A percentile compares a stretch with the other conserved stretches of the same genome.
These are phyloP conservation scores for Collariella sp. DNA, from an alignment of 495 filamentous ascomycete genomes.

Conservation along the genomic window DNA sequence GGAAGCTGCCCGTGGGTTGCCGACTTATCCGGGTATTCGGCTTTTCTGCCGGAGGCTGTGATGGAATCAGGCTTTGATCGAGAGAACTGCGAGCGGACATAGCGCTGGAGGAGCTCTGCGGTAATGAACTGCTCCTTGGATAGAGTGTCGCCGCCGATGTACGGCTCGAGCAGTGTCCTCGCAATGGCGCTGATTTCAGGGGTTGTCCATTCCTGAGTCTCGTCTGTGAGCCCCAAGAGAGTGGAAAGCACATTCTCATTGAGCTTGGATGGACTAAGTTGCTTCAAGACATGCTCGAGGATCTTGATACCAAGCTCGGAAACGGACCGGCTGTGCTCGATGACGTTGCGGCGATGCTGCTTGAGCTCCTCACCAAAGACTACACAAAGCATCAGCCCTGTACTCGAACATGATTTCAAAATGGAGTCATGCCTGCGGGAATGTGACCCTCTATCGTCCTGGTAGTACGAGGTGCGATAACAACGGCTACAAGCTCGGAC, in stretches of 20 bases:
- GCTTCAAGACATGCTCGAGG: conserved; percentile 10
- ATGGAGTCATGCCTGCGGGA: conserved; percentile 3
- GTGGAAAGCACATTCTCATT: conserved; percentile 21
- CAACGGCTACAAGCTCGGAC: background rate
- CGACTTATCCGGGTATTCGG: conserved; percentile 37
- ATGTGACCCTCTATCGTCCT: background rate
- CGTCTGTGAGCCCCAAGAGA: conserved; percentile 40
- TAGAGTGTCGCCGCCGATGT: conserved; percentile 18
- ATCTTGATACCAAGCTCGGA: conserved; percentile 6
- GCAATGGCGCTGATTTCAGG: conserved; percentile 25
- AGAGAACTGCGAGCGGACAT: conserved; percentile 64
- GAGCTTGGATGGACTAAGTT: background rate
- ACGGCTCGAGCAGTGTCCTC: conserved; percentile 34
- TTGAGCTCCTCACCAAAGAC: conserved; percentile 1
- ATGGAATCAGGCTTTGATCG: conserved; percentile 54
- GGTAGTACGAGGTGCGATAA: conserved; percentile 10
- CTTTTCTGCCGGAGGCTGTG: conserved; percentile 53
- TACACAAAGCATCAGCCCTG: background rate
- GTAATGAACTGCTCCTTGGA: conserved; percentile 34
- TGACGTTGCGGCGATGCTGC: background rate
- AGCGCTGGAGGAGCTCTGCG: conserved; percentile 44
- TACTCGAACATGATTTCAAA: background rate
- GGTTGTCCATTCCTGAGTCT: conserved; percentile 48
- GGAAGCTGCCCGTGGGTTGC: conserved; percentile 30
- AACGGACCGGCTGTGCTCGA: background rate